A percentile compares a stretch with the other conserved stretches of the same genome.
These are phyloP conservation scores for Priceomyces fermenticarens DNA, from an alignment of 805 yeast genomes.

Conservation along the genomic window DNA sequence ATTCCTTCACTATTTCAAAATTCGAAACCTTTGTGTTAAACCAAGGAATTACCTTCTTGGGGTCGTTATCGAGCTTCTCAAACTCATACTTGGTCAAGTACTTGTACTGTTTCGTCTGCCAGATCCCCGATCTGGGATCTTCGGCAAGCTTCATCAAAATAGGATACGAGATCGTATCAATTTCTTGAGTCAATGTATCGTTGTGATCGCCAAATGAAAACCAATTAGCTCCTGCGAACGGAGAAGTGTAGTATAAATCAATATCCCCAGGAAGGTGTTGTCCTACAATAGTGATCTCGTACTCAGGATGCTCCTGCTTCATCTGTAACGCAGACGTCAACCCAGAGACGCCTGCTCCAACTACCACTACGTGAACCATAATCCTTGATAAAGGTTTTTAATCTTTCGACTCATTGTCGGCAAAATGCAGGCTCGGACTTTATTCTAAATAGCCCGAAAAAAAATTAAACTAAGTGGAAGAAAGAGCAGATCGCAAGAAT, in stretches of 20 bases:
- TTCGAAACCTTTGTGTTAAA: conserved; percentile 42
- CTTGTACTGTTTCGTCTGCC: conserved; percentile 17
- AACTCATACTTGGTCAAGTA: conserved; percentile 12
- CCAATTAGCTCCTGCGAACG: conserved; percentile 76
- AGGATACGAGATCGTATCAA: conserved; percentile 49
- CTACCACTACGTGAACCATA: conserved; percentile 12
- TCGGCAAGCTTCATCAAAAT: conserved; percentile 45
- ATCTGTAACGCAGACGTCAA: conserved; percentile 33
- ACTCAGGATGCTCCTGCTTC: conserved; percentile 15
- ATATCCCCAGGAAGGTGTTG: conserved; percentile 54
- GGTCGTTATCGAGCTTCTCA: conserved; percentile 5
- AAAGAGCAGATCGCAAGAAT: no score
- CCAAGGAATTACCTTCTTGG: conserved; percentile 40
- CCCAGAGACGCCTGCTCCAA: conserved; percentile 38
- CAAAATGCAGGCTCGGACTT: no score
- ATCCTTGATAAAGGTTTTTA: no score
- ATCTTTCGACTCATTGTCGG: no score
- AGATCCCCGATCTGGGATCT: conserved; percentile 53
- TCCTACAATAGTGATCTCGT: conserved; percentile 29
- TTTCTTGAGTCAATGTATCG: conserved; percentile 34
- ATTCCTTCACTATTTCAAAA: conserved; percentile 35
- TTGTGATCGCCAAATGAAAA: conserved; percentile 49
- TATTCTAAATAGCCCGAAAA: no score
- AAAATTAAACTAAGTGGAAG: no score
- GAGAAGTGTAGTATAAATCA: conserved; percentile 53